phyloP scores from a whole-genome alignment of 345 rosid genomes.

The Boechera stricta region DNA sequence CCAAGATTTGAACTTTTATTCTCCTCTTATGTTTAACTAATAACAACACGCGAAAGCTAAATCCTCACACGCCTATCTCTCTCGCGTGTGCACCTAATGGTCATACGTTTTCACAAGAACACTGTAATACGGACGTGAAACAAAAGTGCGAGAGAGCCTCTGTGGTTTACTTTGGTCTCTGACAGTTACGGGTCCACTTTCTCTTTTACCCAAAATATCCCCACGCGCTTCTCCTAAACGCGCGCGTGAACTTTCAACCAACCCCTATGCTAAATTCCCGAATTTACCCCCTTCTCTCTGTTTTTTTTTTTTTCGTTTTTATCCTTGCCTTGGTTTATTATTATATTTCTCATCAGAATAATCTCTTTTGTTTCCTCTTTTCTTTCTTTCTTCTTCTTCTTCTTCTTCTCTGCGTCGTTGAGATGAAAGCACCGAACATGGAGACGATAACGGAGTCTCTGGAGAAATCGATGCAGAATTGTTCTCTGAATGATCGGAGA shows the following conservation, averaged over 20 bases:
- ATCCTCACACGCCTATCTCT: constrained; percentile 19
- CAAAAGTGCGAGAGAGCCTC: constrained; percentile 52
- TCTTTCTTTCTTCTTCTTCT: not conserved
- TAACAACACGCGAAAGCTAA: constrained; percentile 16
- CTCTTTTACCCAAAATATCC: constrained; percentile 27
- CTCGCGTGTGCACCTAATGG: constrained; percentile 18
- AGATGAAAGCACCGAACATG: constrained; percentile 80
- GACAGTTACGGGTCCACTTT: constrained; percentile 54
- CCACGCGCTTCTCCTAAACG: constrained; percentile 49
- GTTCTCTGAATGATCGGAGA: constrained; percentile 57
- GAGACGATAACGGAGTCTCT: constrained; percentile 70
- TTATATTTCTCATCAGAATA: constrained; percentile 25
- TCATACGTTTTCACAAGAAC: constrained; percentile 3
- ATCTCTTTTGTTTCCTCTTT: constrained; percentile 42
- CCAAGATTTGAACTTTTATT: constrained; percentile 38
- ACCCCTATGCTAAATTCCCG: not conserved
- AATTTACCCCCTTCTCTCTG: constrained; percentile 26
- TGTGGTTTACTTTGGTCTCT: constrained; percentile 48
- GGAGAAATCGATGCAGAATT: constrained; percentile 77
- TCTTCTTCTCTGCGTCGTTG: not conserved
- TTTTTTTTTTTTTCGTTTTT: not conserved
- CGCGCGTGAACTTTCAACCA: constrained; percentile 40
- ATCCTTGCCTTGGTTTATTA: not conserved
- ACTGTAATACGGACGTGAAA: constrained; percentile 39
- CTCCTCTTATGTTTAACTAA: constrained; percentile 7